Base-by-base conservation (phyloP, 148 eudicot genomes). In the Bassia scoparia region DNA sequence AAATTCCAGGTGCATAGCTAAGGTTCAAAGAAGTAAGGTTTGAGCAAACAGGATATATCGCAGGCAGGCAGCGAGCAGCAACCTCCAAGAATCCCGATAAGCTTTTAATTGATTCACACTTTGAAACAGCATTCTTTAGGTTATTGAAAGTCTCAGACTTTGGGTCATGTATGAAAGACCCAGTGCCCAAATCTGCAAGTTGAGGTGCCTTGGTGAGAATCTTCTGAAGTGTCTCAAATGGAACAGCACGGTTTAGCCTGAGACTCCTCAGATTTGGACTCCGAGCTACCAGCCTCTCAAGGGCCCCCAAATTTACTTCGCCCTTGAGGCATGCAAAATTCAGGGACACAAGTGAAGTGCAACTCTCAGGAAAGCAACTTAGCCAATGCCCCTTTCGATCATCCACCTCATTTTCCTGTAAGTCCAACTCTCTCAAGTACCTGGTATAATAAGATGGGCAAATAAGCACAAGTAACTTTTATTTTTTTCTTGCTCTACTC, bases 271-370 rank as follows among this genome's bases (percentile, higher is more conserved):
- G 89, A 56, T 87, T 83, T 16, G 80, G 91, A 68, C 86, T 81
- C 76, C 93, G 86, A 10, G 85, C 84, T 27, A 89, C 88, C 23
- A 94, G 86, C 67, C 91, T 86, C 83, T 91, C 93, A 12, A 94
- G 89, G 58, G 85, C 85, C 0, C 87, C 68, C 12, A 87, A 48
- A 62, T 83, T 87, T 35, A 89, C 89, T 79, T 85, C 89, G 61
- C 91, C 92, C 67, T 86, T 89, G 59, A 94, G 89, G 83, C 97
- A 91, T 59, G 94, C 89, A 76, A 94, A 87, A 72, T 94, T 94
- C 44, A 94, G 85, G 30, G 95, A 88, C 67, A 79, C 89, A 5
- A 94, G 88, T 11, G 98, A 89, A 15, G 97, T 89, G 82, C 79
- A 86, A 71, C 81, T 83, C 4, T 91, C 98, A 0, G 97, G 89